These are phyloP conservation scores for Neoscytalidium dimidiatum DNA, from an alignment of 2,329 filamentous ascomycete genomes.

Conservation along the genomic window DNA sequence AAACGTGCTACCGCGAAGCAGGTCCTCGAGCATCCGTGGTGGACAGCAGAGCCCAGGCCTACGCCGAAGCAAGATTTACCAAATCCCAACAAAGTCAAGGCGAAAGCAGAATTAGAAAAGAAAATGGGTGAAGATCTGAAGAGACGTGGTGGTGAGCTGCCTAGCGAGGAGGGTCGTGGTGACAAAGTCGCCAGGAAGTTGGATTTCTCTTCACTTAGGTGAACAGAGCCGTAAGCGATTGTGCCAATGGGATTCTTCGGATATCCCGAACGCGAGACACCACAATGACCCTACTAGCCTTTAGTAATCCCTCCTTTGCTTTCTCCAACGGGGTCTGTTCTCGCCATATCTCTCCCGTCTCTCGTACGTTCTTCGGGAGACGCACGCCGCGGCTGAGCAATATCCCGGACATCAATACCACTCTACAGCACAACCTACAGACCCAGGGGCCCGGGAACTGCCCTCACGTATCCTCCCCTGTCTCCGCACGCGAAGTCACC, in stretches of 20 bases:
- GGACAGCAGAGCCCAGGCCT: conserved; percentile 79
- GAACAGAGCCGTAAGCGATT: neutral
- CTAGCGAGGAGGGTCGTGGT: conserved; percentile 60
- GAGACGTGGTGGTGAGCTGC: conserved; percentile 70
- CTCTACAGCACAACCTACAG: no score
- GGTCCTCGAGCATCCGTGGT: conserved; percentile 83
- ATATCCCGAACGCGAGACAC: no score
- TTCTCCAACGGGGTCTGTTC: neutral
- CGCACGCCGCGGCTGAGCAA: no score
- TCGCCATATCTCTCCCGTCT: no score
- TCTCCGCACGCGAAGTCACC: no score
- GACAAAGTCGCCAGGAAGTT: conserved; percentile 66
- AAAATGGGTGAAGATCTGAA: conserved; percentile 83
- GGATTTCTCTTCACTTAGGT: conserved; percentile 2
- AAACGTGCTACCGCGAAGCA: conserved; percentile 76
- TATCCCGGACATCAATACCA: no score
- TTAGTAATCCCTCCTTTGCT: no score
- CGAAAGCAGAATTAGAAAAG: conserved; percentile 48
- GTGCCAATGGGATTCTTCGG: no score
- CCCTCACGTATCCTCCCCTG: no score
- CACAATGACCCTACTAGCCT: no score
- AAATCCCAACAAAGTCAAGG: conserved; percentile 62
- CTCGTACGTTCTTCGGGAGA: no score
- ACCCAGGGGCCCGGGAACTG: no score
- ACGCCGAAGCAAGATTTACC: conserved; percentile 82